Evolutionary conservation across 225 moss, liverwort and hornwort genomes (phyloP).

Genomic region (Climacium dendroides): DNA sequence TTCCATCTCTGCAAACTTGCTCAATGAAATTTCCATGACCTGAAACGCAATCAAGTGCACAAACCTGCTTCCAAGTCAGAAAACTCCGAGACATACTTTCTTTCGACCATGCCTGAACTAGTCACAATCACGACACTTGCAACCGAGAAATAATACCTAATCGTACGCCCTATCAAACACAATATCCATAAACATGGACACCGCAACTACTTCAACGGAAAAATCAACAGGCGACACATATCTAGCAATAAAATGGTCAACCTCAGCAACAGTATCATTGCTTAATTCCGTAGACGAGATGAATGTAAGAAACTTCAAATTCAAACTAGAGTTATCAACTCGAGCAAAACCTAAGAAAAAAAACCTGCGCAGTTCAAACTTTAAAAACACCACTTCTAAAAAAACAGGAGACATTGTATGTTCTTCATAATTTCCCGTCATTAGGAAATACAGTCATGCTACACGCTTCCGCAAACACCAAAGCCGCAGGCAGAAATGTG

Average conservation of each 20-base stretch:
- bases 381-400: no score
- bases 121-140: neutral
- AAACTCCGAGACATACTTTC: neutral
- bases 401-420: no score
- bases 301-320: neutral
- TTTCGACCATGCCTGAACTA: neutral
- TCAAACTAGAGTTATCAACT: neutral
- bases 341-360: neutral
- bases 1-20: constrained; percentile 41
- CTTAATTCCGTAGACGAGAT: neutral
- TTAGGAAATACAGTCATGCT: neutral
- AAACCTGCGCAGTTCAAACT: neutral
- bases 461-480: neutral
- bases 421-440: neutral
- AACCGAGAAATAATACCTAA: neutral
- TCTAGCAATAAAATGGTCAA: neutral
- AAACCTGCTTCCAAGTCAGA: constrained; percentile 6
- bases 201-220: neutral
- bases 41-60: constrained; percentile 17
- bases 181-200: neutral
- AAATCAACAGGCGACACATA: neutral
- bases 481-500: neutral
- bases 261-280: neutral
- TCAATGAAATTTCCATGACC: constrained; percentile 45
- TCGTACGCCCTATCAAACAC: neutral